phyloP scores from a whole-genome alignment of 2,329 filamentous ascomycete species.

The Biscogniauxia marginata region DNA sequence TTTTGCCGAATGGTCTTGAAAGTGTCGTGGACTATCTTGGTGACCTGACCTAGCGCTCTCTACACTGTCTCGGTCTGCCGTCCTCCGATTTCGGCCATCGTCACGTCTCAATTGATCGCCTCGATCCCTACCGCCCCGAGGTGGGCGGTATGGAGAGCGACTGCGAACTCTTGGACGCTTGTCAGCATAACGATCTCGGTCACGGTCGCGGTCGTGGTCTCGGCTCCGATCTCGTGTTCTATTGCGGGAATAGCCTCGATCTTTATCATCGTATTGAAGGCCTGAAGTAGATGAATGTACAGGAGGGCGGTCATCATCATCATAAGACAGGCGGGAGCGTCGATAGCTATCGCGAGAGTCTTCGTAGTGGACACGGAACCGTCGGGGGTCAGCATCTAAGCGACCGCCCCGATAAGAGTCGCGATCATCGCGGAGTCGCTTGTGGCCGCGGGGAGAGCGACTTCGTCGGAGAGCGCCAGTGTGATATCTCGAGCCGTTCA shows the following conservation, averaged over 20 bases:
- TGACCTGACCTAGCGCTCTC: slow-evolving; percentile 43
- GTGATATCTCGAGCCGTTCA: slow-evolving; percentile 38
- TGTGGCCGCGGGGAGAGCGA: slow-evolving; percentile 64
- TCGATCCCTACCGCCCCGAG: slow-evolving; percentile 28
- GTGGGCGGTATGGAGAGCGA: slow-evolving; percentile 29
- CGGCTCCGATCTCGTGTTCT: slow-evolving; percentile 26
- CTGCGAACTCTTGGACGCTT: slow-evolving; percentile 52
- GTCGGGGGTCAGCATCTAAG: slow-evolving; percentile 54
- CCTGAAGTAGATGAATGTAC: slow-evolving; percentile 37
- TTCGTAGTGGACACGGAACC: slow-evolving; percentile 63
- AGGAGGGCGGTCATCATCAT: slow-evolving; percentile 55
- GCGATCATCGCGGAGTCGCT: slow-evolving; percentile 64
- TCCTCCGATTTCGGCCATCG: slow-evolving; percentile 23
- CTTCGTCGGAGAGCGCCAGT: slow-evolving; percentile 47
- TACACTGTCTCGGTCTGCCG: slow-evolving; percentile 30
- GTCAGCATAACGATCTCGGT: slow-evolving; percentile 48
- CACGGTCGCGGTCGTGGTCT: slow-evolving; percentile 35
- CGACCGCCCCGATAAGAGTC: slow-evolving; percentile 44
- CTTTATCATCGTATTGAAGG: slow-evolving; percentile 50
- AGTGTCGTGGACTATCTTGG: slow-evolving; percentile 45
- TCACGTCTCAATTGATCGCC: slow-evolving; percentile 24
- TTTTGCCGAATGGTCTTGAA: slow-evolving; percentile 58
- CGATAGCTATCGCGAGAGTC: slow-evolving; percentile 48
- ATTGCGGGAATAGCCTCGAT: slow-evolving; percentile 41
- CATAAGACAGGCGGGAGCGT: slow-evolving; percentile 50